Percentiles rank a stretch among this genome's conserved stretches.
Conservation (phyloP, 345 rosid species). For the Toxicodendron radicans region DNA sequence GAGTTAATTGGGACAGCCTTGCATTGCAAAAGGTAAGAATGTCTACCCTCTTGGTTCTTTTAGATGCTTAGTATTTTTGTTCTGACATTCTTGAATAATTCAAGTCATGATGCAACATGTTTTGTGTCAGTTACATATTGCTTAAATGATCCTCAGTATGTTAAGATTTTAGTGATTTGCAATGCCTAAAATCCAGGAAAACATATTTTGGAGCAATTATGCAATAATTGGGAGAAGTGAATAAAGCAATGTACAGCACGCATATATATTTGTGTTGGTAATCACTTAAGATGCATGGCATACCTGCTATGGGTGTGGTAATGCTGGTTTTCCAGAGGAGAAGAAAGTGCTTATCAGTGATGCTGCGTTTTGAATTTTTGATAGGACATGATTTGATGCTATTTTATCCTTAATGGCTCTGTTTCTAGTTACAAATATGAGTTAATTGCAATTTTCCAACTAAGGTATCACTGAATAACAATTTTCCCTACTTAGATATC, state of each 20-base stretch:
- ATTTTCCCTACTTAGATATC: no score
- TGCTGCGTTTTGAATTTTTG: neutral
- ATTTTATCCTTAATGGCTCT: neutral
- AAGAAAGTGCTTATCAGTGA: neutral
- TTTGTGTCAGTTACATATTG: neutral
- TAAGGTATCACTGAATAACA: no score
- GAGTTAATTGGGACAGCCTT: constrained; percentile 77
- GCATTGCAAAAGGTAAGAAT: constrained; percentile 60
- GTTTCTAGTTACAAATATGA: neutral
- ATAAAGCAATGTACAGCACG: neutral
- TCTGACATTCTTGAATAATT: neutral
- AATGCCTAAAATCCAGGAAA: neutral
- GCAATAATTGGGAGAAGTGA: neutral
- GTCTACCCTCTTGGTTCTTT: neutral
- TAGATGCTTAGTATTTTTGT: neutral
- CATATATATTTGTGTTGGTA: neutral
- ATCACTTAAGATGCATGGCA: neutral
- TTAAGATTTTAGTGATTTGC: neutral
- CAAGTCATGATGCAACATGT: neutral
- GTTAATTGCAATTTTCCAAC: no score
- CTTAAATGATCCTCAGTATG: neutral
- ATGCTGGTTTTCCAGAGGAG: neutral
- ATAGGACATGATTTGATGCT: neutral
- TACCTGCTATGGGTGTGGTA: neutral
- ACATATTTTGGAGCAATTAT: neutral